phyloP scores from a whole-genome alignment of 116 monocot species.

The Iris pallida region DNA sequence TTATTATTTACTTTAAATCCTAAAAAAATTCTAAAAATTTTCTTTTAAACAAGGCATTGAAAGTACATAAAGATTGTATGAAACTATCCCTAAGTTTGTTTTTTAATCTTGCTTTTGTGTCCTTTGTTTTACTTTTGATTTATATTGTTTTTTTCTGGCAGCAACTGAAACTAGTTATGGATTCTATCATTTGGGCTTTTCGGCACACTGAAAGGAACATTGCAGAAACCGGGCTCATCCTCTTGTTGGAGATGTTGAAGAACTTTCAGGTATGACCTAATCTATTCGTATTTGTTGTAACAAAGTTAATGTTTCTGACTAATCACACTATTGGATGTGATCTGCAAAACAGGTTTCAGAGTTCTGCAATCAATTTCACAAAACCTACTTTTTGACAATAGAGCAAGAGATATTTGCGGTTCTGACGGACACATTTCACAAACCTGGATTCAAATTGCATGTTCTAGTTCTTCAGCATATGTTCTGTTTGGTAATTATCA shows the following conservation, averaged over 20 bases:
- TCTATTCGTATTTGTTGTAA: neutral
- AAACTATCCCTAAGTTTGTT: too few relatives aligned
- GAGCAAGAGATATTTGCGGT: slow-evolving; percentile 99
- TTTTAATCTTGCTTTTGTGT: neutral
- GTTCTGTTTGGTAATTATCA: slow-evolving; percentile 67
- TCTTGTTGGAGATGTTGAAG: slow-evolving; percentile 86
- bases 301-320: neutral
- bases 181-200: slow-evolving; percentile 98
- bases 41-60: too few relatives aligned
- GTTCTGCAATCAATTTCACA: slow-evolving; percentile 92
- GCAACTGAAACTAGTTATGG: slow-evolving; percentile 97
- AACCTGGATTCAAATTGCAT: slow-evolving; percentile 98
- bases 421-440: slow-evolving; percentile 95
- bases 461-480: slow-evolving; percentile 87
- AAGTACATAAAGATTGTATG: too few relatives aligned
- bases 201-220: slow-evolving; percentile 99
- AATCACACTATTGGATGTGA: neutral
- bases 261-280: slow-evolving; percentile 71
- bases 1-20: too few relatives aligned
- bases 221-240: slow-evolving; percentile 94
- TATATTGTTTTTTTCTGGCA: slow-evolving; percentile 16
- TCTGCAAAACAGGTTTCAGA: slow-evolving; percentile 50
- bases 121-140: slow-evolving; percentile 16
- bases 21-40: too few relatives aligned
- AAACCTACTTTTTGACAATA: slow-evolving; percentile 84